phyloP scores from a whole-genome alignment of 2,329 filamentous ascomycete genomes.

The Cytospora schulzeri region DNA sequence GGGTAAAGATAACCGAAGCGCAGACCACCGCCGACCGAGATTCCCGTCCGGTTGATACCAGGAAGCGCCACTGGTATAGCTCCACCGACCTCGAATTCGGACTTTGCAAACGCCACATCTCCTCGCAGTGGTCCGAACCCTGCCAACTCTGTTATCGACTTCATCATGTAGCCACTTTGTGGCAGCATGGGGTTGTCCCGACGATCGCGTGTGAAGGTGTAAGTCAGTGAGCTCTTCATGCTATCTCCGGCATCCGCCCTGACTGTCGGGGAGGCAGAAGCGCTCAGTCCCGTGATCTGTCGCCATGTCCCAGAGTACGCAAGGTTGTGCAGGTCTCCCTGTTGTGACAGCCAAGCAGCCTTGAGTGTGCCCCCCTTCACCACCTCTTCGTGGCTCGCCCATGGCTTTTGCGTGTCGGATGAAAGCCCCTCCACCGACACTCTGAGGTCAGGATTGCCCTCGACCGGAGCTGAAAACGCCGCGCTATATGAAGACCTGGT shows the following conservation, averaged over 20 bases:
- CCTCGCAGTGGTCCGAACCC: conserved; percentile 82
- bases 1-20: conserved; percentile 84
- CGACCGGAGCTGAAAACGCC: conserved; percentile 78
- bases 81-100: conserved; percentile 79
- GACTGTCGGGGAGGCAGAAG: conserved; percentile 77
- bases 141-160: conserved; percentile 79
- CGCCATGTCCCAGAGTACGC: conserved; percentile 84
- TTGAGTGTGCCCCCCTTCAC: conserved; percentile 77
- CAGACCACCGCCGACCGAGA: conserved; percentile 81
- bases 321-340: conserved; percentile 73
- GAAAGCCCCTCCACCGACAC: conserved; percentile 79
- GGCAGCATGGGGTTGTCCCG: conserved; percentile 86
- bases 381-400: conserved; percentile 92
- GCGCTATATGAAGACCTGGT: conserved; percentile 91
- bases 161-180: conserved; percentile 77
- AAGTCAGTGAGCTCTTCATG: conserved; percentile 83
- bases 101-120: conserved; percentile 92
- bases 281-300: conserved; percentile 78
- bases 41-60: conserved; percentile 68
- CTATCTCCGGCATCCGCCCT: conserved; percentile 86
- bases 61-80: conserved; percentile 75
- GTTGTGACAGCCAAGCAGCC: conserved; percentile 69
- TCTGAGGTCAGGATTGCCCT: conserved; percentile 80
- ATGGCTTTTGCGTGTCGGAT: conserved; percentile 84
- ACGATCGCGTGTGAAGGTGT: conserved; percentile 78